phyloP scores from a whole-genome alignment of 495 filamentous ascomycete genomes.

The Neurospora sp. region DNA sequence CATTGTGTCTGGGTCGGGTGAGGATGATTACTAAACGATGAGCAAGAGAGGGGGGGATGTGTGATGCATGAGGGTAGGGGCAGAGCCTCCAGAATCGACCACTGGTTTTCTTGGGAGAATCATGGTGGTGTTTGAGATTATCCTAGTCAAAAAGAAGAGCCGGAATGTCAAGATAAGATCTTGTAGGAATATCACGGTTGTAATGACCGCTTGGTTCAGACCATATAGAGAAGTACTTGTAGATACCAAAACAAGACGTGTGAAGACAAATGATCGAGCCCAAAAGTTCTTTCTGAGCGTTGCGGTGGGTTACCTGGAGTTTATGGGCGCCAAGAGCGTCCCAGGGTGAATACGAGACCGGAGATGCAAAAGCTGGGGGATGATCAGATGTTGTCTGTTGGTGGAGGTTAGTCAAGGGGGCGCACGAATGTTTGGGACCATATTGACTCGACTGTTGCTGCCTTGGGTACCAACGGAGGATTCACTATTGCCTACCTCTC shows the following conservation, averaged over 20 bases:
- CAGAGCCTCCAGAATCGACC: not conserved
- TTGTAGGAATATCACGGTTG: not conserved
- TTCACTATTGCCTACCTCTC: no score
- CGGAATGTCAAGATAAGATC: not conserved
- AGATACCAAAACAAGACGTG: not conserved
- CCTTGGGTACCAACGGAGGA: no score
- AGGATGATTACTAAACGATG: slow-evolving; percentile 69
- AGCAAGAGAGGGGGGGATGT: not conserved
- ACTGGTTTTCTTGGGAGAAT: not conserved
- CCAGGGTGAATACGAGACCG: no score
- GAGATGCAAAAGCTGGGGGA: no score
- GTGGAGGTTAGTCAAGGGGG: no score
- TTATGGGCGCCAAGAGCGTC: no score
- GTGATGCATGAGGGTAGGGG: not conserved
- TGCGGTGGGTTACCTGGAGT: not conserved
- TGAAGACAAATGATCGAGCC: not conserved
- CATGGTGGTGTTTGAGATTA: not conserved
- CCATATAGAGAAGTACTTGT: not conserved
- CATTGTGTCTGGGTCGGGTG: slow-evolving; percentile 85
- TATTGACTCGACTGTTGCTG: no score
- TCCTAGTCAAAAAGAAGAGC: not conserved
- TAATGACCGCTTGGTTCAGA: not conserved
- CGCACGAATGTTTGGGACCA: no score
- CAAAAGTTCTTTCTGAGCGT: not conserved
- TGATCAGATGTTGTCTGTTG: no score